Conservation (phyloP, 345 rosid genomes). For the Mercurialis annua region DNA sequence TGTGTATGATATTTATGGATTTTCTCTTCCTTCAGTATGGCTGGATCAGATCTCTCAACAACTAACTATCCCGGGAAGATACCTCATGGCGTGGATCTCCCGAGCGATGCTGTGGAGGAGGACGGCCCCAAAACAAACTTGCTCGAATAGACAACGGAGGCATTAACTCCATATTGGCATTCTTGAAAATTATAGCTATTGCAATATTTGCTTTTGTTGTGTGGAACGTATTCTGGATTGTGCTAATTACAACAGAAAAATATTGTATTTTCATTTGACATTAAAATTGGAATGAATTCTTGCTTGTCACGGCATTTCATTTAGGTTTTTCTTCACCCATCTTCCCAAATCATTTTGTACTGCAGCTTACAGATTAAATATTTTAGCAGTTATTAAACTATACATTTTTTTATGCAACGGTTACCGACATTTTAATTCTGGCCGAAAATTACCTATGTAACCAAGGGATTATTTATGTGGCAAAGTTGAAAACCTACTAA, state of each 20-base stretch:
- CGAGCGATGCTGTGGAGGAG: constrained; percentile 41
- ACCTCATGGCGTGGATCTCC: constrained; percentile 55
- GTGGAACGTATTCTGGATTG: neutral
- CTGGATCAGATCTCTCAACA: constrained; percentile 52
- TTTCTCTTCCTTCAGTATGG: constrained; percentile 50
- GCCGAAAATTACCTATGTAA: no score
- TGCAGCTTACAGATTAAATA: no score
- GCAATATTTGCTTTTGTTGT: neutral
- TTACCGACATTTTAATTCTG: no score
- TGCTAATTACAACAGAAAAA: neutral
- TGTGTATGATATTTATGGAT: neutral
- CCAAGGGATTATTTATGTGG: no score
- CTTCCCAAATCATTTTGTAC: no score
- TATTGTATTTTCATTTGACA: neutral
- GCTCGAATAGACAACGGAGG: neutral
- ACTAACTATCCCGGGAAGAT: constrained; percentile 84
- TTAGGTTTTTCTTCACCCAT: no score
- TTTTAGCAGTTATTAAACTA: no score
- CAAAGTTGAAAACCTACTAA: no score
- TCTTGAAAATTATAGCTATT: neutral
- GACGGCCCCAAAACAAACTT: constrained; percentile 16
- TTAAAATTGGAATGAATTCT: constrained; percentile 1
- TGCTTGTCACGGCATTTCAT: neutral
- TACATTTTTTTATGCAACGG: no score
- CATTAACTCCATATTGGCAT: neutral